Percentiles rank a stretch among this genome's conserved stretches.
Evolutionary conservation across 2,329 filamentous ascomycete genomes (phyloP).

Genomic region (Teratosphaeria gauchensis): DNA sequence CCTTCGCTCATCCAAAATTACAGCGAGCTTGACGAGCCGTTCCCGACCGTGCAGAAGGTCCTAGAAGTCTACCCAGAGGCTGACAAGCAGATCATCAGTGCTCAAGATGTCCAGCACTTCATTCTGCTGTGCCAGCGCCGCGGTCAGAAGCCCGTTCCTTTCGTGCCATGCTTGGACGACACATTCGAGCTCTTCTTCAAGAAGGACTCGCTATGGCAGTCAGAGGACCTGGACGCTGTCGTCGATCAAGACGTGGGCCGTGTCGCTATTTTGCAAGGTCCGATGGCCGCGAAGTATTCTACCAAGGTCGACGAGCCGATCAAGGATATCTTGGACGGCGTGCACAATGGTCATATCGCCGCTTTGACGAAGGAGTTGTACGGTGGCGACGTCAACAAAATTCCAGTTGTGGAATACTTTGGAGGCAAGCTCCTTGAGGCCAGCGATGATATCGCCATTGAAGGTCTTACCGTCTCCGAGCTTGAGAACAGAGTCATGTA

Average conservation of each 20-base stretch:
- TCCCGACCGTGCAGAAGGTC: slow-evolving; percentile 66
- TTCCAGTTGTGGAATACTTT: slow-evolving; percentile 89
- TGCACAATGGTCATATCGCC: slow-evolving; percentile 81
- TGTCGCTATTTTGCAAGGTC: slow-evolving; percentile 92
- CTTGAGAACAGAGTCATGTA: slow-evolving; percentile 74
- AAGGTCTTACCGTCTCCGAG: slow-evolving; percentile 75
- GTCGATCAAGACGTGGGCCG: slow-evolving; percentile 92
- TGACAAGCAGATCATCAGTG: slow-evolving; percentile 86
- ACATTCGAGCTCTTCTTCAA: slow-evolving; percentile 99
- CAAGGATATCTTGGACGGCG: slow-evolving; percentile 83
- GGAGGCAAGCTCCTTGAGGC: slow-evolving; percentile 73
- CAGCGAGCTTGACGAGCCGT: slow-evolving; percentile 76
- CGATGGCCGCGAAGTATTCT: slow-evolving; percentile 83
- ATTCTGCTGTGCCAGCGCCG: slow-evolving; percentile 82
- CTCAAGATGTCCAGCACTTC: slow-evolving; percentile 97
- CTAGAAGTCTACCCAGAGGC: slow-evolving; percentile 77
- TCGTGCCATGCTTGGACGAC: slow-evolving; percentile 89
- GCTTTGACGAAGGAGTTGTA: slow-evolving; percentile 74
- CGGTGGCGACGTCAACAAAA: slow-evolving; percentile 56
- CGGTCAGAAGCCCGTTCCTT: slow-evolving; percentile 91
- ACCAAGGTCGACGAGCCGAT: slow-evolving; percentile 86
- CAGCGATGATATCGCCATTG: slow-evolving; percentile 65
- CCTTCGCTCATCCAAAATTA: slow-evolving; percentile 84
- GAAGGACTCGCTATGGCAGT: slow-evolving; percentile 99
- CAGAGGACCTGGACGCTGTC: slow-evolving; percentile 91